Base-by-base conservation (phyloP, 2,329 filamentous ascomycete genomes). In the Periconia sp. region DNA sequence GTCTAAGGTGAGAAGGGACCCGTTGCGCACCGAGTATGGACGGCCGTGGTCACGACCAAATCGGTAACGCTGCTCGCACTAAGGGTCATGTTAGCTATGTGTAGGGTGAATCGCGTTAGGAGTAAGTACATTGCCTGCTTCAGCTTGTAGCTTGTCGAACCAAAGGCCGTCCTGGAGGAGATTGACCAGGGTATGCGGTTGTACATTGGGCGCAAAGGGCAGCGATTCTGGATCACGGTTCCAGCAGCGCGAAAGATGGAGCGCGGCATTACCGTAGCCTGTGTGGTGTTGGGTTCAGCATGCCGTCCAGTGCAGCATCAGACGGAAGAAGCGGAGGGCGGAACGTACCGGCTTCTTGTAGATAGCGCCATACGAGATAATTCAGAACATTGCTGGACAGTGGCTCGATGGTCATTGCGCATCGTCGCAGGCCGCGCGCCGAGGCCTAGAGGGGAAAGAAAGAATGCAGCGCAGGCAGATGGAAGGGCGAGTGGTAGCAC, bases 291-390 rank as follows among this genome's bases (percentile, higher is more conserved):
- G 41, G 49, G 33, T 44, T 64, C 31, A 63, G 56, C 42, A 53
- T 31, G 17, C 37, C 15, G 45, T 19, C 13, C 17, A 17, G 33
- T 30, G 44, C 33, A 37, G 11, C 33, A 37, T n/a, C 33, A 37
- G 33, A 27, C 31, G 47, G 13, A 19, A 43, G 42, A 23, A 20
- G 13, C 13, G 18, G 19, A 41, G 23, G 45, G 27, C 33, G 30
- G 18, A 44, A 33, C 64, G 31, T 57, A 64, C 72, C 72, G 35
- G 72, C 68, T 56, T 74, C 71, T 53, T 74, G 72, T 19, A 74
- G 66, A 62, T 81, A 87, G 80, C 85, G 84, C 81, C 85, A 86
- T 73, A 88, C 85, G 68, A 88, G 77, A 75, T 87, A 87, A 76
- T 88, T 88, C 69, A 88, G 80, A 71, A 87, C 84, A 77, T 87